phyloP scores from a whole-genome alignment of 345 rosid species.

The Hibiscus mutabilis region DNA sequence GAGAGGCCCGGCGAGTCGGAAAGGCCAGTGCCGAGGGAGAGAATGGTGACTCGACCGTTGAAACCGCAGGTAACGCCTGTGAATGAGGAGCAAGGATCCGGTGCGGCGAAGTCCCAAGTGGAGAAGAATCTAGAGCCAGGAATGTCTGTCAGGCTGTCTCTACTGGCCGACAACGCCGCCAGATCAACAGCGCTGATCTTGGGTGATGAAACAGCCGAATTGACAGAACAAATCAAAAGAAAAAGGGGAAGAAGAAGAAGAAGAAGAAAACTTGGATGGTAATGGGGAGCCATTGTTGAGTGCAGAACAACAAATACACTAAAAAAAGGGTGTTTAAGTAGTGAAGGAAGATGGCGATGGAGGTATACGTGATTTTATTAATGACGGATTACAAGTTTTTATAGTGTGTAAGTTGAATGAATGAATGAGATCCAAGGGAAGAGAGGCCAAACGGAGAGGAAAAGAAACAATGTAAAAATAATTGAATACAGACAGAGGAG shows the following conservation, averaged over 20 bases:
- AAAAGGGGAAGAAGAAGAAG: neutral
- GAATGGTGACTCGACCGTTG: constrained; percentile 27
- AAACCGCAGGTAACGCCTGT: constrained; percentile 46
- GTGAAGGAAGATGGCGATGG: neutral
- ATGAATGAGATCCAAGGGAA: neutral
- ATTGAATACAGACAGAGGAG: too few species aligned
- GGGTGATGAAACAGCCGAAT: neutral
- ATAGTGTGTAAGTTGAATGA: neutral
- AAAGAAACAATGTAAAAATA: neutral
- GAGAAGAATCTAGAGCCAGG: constrained; percentile 45
- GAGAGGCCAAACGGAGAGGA: neutral
- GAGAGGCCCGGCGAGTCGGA: constrained; percentile 50
- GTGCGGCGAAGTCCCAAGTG: constrained; percentile 46
- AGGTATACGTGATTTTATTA: neutral
- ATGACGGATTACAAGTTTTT: neutral
- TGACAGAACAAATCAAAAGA: neutral
- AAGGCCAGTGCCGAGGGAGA: constrained; percentile 46
- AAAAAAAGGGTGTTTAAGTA: neutral
- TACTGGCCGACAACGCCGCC: constrained; percentile 34
- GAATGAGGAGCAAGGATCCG: constrained; percentile 51
- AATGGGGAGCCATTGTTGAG: neutral
- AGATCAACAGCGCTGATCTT: constrained; percentile 26
- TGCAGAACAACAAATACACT: neutral
- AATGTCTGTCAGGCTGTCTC: constrained; percentile 44
- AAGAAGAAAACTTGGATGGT: too few species aligned